These are phyloP conservation scores for Trichoderma sp. DNA, from an alignment of 2,329 filamentous ascomycete genomes.

Conservation along the genomic window DNA sequence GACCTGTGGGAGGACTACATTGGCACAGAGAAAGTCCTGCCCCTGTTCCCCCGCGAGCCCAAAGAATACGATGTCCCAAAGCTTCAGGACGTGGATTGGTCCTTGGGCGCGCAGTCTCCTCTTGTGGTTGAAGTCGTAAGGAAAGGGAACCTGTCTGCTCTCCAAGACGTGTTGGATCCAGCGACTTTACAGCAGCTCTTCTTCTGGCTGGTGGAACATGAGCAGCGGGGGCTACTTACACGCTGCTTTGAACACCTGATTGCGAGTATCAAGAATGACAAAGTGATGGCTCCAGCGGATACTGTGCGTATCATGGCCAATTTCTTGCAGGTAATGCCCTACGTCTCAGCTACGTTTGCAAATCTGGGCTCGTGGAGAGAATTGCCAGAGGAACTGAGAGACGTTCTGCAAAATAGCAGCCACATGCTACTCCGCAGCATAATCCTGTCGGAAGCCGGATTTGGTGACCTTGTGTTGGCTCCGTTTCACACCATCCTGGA, in stretches of 20 bases:
- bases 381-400: background rate
- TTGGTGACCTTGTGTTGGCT: conserved; percentile 10
- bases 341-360: background rate
- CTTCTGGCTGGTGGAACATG: conserved; percentile 6
- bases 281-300: conserved; percentile 6
- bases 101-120: background rate
- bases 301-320: conserved; percentile 4
- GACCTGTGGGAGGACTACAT: conserved; percentile 41
- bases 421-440: background rate
- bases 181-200: background rate
- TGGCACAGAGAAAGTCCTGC: conserved; percentile 37
- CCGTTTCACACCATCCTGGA: conserved; percentile 20
- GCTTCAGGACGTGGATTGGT: conserved; percentile 25
- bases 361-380: background rate
- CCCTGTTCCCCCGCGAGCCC: conserved; percentile 35
- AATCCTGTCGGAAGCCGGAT: conserved; percentile 15
- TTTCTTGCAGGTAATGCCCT: background rate
- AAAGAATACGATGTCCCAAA: conserved; percentile 33
- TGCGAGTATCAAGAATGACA: background rate
- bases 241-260: conserved; percentile 13
- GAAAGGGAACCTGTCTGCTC: background rate
- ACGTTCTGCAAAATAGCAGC: conserved; percentile 15
- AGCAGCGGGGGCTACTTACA: background rate
- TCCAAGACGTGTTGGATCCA: conserved; percentile 13
- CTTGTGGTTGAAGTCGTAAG: conserved; percentile 5